Base-by-base conservation (phyloP, 306 rosid species). In the Lathyrus sativus region DNA sequence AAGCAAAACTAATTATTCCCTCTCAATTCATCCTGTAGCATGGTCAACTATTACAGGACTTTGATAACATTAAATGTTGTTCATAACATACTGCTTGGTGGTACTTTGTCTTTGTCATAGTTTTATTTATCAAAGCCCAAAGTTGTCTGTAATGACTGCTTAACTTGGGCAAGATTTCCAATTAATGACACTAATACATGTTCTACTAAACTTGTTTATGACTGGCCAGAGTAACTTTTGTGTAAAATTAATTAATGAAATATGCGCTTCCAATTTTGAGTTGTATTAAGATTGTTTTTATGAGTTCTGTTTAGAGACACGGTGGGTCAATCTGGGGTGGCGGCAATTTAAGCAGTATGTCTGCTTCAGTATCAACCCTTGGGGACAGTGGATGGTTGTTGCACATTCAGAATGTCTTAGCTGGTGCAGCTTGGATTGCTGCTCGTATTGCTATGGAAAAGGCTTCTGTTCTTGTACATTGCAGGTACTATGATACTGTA, bases 241-340 rank as follows among this genome's bases (percentile, higher is more conserved):
- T 63, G 11, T 51, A 55, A 58, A 19, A 38, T 73, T 59, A 43
- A 33, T 15, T 18, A 44, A 29, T 13, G 11, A 48, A 66, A 17
- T 26, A 8, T 29, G 24, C 57, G 7, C 19, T 48, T 73, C 49
- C 73, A 38, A 35, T 58, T 60, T 72, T 33, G 63, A 56, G 61
- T 58, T 74, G 60, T 65, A 72, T 58, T 74, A 33, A 63, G 66
- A 50, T 35, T 68, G 42, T 60, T 71, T 56, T 10, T 70, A 56
- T 72, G 76, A 50, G 62, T 57, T 77, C 45, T 73, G 39, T 78
- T 71, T 68, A 90, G 99, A 88, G 99, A 78, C 90, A 93, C 78
- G 99, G 99, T 68, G 99, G 92, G 46, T 90, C 90, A 77, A 93
- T 86, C 41, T 93, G 99, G 99, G 96, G 99, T 79, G 99, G 99